Evolutionary conservation across 345 rosid genomes (phyloP).

Genomic region (Heritiera fomes): DNA sequence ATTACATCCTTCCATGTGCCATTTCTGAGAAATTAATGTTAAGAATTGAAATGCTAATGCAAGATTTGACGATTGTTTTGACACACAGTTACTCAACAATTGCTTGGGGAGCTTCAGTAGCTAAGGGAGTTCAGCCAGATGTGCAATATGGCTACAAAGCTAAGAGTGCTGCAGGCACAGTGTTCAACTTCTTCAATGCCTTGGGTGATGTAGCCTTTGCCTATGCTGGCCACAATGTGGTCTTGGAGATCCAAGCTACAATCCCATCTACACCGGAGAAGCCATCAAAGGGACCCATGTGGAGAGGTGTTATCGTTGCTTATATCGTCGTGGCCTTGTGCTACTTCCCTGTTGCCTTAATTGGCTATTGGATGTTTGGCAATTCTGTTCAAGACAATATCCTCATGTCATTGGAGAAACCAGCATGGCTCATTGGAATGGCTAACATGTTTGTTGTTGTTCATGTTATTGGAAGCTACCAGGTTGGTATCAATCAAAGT

Average conservation of each 20-base stretch:
- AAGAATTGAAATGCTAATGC: background rate
- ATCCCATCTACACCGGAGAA: conserved; percentile 81
- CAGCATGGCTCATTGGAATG: conserved; percentile 59
- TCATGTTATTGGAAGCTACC: conserved; percentile 82
- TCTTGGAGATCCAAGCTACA: conserved; percentile 82
- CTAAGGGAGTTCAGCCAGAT: conserved; percentile 47
- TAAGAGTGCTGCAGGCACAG: conserved; percentile 40
- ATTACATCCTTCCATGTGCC: conserved; percentile 4
- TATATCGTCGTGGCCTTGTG: conserved; percentile 70
- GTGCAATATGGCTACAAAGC: conserved; percentile 58
- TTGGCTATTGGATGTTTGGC: conserved; percentile 68
- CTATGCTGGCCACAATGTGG: conserved; percentile 81
- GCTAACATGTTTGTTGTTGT: conserved; percentile 74
- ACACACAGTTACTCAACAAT: conserved; percentile 64
- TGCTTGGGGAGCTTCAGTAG: conserved; percentile 60
- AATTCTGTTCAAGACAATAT: conserved; percentile 62
- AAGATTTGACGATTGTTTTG: background rate
- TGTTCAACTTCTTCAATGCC: conserved; percentile 66
- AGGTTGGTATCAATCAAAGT: conserved; percentile 36
- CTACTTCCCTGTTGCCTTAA: conserved; percentile 78
- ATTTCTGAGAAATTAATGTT: background rate
- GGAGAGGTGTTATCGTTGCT: conserved; percentile 73
- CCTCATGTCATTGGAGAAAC: conserved; percentile 61
- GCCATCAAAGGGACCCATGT: conserved; percentile 85
- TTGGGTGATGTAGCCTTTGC: conserved; percentile 83